Base-by-base conservation (phyloP, 371 early-diverging fungal genomes). In the Mucor indicus region DNA sequence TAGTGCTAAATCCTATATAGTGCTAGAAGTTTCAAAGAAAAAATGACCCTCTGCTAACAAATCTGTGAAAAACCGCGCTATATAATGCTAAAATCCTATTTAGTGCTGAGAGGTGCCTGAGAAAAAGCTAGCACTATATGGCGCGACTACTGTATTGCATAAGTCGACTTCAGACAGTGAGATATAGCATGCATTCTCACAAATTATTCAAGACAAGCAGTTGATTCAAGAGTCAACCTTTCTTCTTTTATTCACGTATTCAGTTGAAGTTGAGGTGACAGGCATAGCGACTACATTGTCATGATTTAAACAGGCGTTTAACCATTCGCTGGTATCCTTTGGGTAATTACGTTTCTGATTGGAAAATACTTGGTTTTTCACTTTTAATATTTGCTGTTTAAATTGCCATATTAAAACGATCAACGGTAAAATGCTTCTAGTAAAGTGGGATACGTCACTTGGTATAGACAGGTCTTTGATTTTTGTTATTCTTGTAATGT, bases 401-500 rank as follows among this genome's bases (percentile, higher is more conserved):
- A 48, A 22, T 16, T 48, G 48, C 39, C 38, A 48, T 38, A 48
- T n/a, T 25, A 48, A 25, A n/a, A 48, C 39, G 1, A 48, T 25
- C 38, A 48, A 48, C 1, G 48, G 48, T 16, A 48, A 48, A 25
- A 48, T 48, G 39, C 27, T 48, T 25, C 39, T 39, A 38, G 27
- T 25, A 38, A 48, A 48, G 20, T 20, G 25, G 20, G 48, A 22
- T 48, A 48, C 22, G 12, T 48, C 39, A 48, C 38, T 48, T 25
- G 48, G 6, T n/a, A 48, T 39, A 38, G 23, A 25, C 17, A 25
- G 38, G 12, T 48, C 48, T 38, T 33, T 48, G 2, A 48, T 17
- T 29, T 23, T 29, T 31, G 50, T 41, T 31, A 50, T 50, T 50
- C 50, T 40, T 10, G 50, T 50, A 19, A 50, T 40, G n/a, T 50